Evolutionary conservation across 108 stramenopile genomes (phyloP), one percentile per base, ranked within the genome.

Genomic region (Fragilaria crotonensis): DNA sequence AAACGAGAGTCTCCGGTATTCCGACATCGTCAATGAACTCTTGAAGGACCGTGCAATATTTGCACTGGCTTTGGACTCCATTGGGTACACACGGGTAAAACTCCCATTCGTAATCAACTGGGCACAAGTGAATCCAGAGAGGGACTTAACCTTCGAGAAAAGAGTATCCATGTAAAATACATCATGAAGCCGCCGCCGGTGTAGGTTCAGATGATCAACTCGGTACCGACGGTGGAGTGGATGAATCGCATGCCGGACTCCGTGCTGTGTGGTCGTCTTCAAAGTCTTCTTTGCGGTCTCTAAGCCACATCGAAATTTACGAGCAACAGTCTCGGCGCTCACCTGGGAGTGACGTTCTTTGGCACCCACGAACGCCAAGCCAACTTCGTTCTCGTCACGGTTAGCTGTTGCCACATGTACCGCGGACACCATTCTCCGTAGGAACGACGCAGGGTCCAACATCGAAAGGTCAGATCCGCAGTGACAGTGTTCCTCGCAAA

Each of bases 151-250:
- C 1, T 2, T 46, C 20, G 45, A 4, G 4, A 46, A 46, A n/a
- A 46, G 19, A 21, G 45, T 46, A 4, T 46, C 45, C 4, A 21
- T 3, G 45, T 4, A 46, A 4, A 46, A 46, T 2, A 21, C 22
- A 2, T 48, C 62, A 9, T 51, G 22, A 2, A 70, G 33, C 0
- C 50, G 55, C 7, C 14, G 19, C 3, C 33, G 20, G 2, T 11
- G 27, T 21, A n/a, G 36, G 7, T 5, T 54, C 25, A n/a, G n/a
- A n/a, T 54, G 66, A 19, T 62, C 68, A 14, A 62, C 46, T 23
- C 57, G 61, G 57, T 63, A 72, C 0, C 71, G 59, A 22, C 62
- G 55, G 19, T 20, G 18, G 9, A 66, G 25, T 1, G 72, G 72
- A 11, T 58, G 18, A 0, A 73, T n/a, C 2, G 59, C 62, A 1